Evolutionary conservation across 1,284 basidiomycete genomes (phyloP), one percentile per base, ranked within the genome.

Genomic region (Puccinia hordei): DNA sequence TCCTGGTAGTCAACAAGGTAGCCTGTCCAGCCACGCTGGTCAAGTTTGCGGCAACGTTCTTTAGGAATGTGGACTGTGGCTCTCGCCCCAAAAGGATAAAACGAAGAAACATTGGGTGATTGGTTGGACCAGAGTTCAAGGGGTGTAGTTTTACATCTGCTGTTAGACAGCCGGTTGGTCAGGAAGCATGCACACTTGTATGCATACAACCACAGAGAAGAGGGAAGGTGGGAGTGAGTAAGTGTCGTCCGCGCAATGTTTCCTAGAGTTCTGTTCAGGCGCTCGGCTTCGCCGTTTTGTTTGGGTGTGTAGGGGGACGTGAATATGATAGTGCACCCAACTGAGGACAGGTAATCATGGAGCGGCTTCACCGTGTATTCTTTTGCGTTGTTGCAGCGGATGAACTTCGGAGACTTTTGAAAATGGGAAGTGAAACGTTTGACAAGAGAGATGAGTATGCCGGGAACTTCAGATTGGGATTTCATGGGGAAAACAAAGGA

Each of bases 251-350:
- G 5, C 10, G 55, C 73, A 2, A 61, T 46, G 49, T 75, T 57
- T 63, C 55, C 73, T 8, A 75, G 35, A 1, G 59, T 61, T 15
- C 73, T 38, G 44, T 75, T 75, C 6, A 75, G 57, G 9, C 33
- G 10, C 24, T 75, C 73, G 1, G 53, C 73, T 41, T 49, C 38
- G 13, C 73, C 73, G 44, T 75, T 75, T 46, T 75, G 53, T 49
- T 73, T 33, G 13, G 46, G 71, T 33, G 46, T 51, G 49, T 73
- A 73, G 1, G 71, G 71, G 2, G n/a, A 69, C 2, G 66, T 46
- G 38, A 69, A 69, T 10, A 69, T n/a, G 1, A 38, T 44, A 9
- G 10, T 15, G n/a, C 27, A 33, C 9, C 65, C 66, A 17, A 46
- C n/a, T 4, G 41, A 24, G 2, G 10, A 2, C 19, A 69, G 9